Conservation (phyloP, 2,329 filamentous ascomycete genomes). For the Nemania abortiva region DNA sequence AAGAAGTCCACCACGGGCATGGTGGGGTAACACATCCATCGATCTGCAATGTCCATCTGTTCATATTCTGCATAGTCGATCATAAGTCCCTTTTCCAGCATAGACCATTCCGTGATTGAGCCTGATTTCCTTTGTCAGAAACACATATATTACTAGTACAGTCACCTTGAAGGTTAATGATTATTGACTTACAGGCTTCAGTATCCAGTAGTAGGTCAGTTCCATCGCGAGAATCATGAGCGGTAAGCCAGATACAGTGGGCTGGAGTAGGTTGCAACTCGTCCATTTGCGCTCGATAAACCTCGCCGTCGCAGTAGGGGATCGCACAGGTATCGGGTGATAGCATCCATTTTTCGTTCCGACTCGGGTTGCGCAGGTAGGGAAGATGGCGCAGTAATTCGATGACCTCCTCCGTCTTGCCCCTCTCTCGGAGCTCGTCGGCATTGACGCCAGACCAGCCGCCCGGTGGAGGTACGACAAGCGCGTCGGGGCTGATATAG, state of each 20-base stretch:
- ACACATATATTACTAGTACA: not conserved
- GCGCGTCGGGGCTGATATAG: not conserved
- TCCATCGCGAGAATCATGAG: slow-evolving; percentile 1
- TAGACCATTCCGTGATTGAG: slow-evolving; percentile 2
- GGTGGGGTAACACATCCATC: slow-evolving; percentile 9
- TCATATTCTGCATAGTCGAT: not conserved
- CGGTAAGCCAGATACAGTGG: slow-evolving; percentile 6
- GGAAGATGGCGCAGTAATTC: not conserved
- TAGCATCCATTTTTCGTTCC: not conserved
- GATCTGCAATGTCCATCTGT: not conserved
- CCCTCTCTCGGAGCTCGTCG: slow-evolving; percentile 5
- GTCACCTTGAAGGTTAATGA: not conserved
- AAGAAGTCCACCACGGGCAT: not conserved
- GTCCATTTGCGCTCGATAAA: not conserved
- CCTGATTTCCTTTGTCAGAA: not conserved
- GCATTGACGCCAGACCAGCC: slow-evolving; percentile 3
- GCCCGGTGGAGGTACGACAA: not conserved
- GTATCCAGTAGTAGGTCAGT: slow-evolving; percentile 1
- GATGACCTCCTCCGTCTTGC: slow-evolving; percentile 7
- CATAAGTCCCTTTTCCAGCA: not conserved
- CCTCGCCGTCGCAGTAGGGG: not conserved
- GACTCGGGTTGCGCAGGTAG: not conserved
- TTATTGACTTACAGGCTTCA: not conserved
- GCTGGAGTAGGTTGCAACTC: slow-evolving; percentile 6
- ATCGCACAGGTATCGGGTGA: slow-evolving; percentile 6